Conservation (phyloP, 257 asterid genomes). For the Solanum stenotomum region DNA sequence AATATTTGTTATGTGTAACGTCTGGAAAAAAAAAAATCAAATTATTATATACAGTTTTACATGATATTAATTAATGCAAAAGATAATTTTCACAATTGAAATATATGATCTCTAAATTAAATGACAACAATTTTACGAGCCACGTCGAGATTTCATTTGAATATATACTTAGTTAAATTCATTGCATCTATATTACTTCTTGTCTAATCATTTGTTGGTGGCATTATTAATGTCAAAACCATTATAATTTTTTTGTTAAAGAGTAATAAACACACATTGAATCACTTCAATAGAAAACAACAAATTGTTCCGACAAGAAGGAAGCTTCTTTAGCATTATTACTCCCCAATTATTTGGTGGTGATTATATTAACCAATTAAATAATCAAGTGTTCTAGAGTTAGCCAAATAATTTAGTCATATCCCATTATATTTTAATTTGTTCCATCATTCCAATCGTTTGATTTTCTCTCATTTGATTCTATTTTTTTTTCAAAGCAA, state of each 20-base stretch:
- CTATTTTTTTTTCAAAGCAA: background rate
- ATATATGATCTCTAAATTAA: background rate
- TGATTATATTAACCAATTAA: background rate
- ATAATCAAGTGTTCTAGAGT: background rate
- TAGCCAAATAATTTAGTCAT: background rate
- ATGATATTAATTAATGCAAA: background rate
- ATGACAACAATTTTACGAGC: background rate
- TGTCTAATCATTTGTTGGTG: background rate
- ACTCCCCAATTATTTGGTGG: background rate
- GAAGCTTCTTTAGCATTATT: background rate
- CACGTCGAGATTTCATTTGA: rapidly evolving
- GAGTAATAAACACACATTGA: background rate
- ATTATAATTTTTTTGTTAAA: background rate
- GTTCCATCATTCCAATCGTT: background rate
- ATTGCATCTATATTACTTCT: background rate
- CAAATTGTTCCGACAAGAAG: background rate
- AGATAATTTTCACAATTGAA: background rate
- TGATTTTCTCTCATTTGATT: background rate
- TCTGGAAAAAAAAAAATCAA: background rate
- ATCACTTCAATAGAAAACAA: background rate
- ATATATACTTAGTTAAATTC: background rate
- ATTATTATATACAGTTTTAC: background rate
- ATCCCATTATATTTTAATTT: background rate
- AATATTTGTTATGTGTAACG: background rate
- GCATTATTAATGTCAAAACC: background rate